phyloP scores from a whole-genome alignment of 768 basidiomycete genomes.

The Crepidotus variabilis region DNA sequence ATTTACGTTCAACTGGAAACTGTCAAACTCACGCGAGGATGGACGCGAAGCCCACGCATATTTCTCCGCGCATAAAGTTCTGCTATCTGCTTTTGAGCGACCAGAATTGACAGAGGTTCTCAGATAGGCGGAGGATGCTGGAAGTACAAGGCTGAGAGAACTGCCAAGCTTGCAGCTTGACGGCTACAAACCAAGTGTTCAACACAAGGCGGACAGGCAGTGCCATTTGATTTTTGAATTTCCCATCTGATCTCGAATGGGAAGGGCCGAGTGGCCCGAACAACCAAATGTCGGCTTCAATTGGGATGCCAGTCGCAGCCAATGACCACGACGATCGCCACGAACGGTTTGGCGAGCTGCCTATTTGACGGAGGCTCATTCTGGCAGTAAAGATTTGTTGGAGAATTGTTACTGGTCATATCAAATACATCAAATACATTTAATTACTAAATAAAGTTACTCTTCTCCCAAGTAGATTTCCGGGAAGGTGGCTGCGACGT shows the following conservation, averaged over 20 bases:
- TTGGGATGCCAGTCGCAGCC: too few relatives aligned
- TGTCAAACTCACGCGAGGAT: slow-evolving; percentile 3
- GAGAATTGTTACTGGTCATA: not conserved
- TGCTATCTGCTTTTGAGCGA: not conserved
- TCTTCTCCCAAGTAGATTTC: not conserved
- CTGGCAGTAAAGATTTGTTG: too few relatives aligned
- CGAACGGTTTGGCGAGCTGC: too few relatives aligned
- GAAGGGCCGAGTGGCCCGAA: too few relatives aligned
- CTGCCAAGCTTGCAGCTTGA: not conserved
- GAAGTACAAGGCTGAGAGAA: not conserved
- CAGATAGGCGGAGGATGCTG: not conserved
- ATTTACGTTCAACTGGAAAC: not conserved
- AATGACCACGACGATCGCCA: too few relatives aligned
- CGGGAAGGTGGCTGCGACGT: not conserved
- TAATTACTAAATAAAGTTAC: not conserved
- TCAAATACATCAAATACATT: not conserved
- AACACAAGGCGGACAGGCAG: not conserved
- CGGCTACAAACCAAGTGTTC: not conserved
- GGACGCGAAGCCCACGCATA: slow-evolving; percentile 2
- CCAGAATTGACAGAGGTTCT: not conserved
- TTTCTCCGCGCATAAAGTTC: slow-evolving; percentile 3
- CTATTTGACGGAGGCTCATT: too few relatives aligned
- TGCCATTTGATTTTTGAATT: not conserved
- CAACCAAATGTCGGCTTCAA: too few relatives aligned
- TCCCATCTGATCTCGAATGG: not conserved